These are phyloP conservation scores for Pachyrhizus erosus DNA, from an alignment of 306 rosid genomes.

Conservation along the genomic window DNA sequence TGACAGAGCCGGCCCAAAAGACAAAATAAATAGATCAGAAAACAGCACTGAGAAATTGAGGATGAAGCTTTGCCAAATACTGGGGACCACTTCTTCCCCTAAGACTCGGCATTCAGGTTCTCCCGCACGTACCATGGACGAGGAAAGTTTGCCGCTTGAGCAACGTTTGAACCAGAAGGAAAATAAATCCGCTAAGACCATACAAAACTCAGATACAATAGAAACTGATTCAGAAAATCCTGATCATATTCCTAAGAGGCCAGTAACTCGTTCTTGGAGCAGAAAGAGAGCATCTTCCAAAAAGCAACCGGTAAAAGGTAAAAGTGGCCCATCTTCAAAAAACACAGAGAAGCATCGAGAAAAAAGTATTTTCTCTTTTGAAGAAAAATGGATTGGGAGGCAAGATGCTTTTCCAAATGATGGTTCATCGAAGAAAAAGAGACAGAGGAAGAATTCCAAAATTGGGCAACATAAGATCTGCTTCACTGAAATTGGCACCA, in stretches of 20 bases:
- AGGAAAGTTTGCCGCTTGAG: conserved; percentile 48
- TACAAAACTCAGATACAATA: conserved; percentile 80
- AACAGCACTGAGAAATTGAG: conserved; percentile 73
- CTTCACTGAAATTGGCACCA: conserved; percentile 47
- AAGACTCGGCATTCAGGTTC: conserved; percentile 54
- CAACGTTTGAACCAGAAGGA: conserved; percentile 52
- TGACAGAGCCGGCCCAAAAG: conserved; percentile 50
- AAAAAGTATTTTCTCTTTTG: conserved; percentile 51
- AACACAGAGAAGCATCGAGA: conserved; percentile 52
- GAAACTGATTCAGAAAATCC: conserved; percentile 89
- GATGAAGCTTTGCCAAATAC: conserved; percentile 84
- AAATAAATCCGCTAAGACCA: conserved; percentile 47
- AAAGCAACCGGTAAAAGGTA: conserved; percentile 48
- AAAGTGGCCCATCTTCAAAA: conserved; percentile 46
- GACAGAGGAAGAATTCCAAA: conserved; percentile 46
- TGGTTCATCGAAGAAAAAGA: conserved; percentile 54
- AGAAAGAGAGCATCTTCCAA: conserved; percentile 60
- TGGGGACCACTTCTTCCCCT: conserved; percentile 72
- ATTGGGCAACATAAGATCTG: conserved; percentile 48
- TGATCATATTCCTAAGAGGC: conserved; percentile 56
- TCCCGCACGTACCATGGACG: conserved; percentile 47
- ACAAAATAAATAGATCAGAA: conserved; percentile 57
- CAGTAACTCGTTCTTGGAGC: conserved; percentile 68
- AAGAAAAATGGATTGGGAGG: conserved; percentile 51
- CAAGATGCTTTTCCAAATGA: conserved; percentile 48